Evolutionary conservation across 1,284 basidiomycete genomes (phyloP).

Genomic region (Leucoagaricus sp.): DNA sequence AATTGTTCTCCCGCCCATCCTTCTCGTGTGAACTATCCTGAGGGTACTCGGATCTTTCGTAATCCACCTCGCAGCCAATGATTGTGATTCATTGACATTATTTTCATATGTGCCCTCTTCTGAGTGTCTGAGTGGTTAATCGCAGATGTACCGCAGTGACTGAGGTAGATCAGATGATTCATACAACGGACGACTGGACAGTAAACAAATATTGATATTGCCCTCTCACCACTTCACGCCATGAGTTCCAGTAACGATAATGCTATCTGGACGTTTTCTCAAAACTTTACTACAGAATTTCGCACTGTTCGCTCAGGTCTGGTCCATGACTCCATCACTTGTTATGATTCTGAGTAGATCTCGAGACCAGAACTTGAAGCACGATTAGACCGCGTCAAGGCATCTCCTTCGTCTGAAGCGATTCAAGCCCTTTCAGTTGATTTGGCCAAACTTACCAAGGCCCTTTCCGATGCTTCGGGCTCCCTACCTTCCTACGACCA

Average conservation of each 20-base stretch:
- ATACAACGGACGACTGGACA: too few relatives aligned
- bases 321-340: slow-evolving; percentile 21
- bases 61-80: too few relatives aligned
- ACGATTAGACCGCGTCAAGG: slow-evolving; percentile 35
- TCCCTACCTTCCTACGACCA: slow-evolving; percentile 75
- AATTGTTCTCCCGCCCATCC: too few relatives aligned
- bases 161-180: too few relatives aligned
- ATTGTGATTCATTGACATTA: too few relatives aligned
- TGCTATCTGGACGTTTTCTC: slow-evolving; percentile 41
- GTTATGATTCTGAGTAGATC: not conserved
- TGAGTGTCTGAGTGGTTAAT: too few relatives aligned
- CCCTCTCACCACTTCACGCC: too few relatives aligned
- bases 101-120: too few relatives aligned
- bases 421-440: slow-evolving; percentile 42
- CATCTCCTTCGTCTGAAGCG: slow-evolving; percentile 25
- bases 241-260: slow-evolving; percentile 1
- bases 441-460: slow-evolving; percentile 56
- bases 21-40: too few relatives aligned
- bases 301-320: slow-evolving; percentile 48
- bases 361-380: slow-evolving; percentile 38
- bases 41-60: too few relatives aligned
- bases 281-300: slow-evolving; percentile 47
- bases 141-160: too few relatives aligned
- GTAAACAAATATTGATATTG: too few relatives aligned
- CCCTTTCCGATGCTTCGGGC: slow-evolving; percentile 58